These are phyloP conservation scores for Claviceps fusiformis DNA, from an alignment of 2,329 filamentous ascomycete species.

Conservation along the genomic window DNA sequence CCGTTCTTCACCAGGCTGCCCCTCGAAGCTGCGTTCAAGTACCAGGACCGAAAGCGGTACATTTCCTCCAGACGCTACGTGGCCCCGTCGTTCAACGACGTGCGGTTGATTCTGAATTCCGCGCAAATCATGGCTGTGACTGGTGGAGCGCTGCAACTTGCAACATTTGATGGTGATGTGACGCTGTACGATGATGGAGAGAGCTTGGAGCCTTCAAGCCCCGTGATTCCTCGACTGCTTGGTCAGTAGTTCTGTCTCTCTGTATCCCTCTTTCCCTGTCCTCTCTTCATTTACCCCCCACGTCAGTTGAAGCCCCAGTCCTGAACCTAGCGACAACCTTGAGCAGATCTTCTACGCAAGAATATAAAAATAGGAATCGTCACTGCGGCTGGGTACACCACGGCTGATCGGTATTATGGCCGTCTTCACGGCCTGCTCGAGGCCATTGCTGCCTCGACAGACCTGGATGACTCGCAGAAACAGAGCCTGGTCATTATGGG, in stretches of 20 bases:
- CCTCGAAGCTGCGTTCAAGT: constrained; percentile 79
- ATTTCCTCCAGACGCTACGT: constrained; percentile 91
- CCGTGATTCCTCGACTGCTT: constrained; percentile 55
- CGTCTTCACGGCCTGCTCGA: constrained; percentile 79
- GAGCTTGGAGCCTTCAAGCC: constrained; percentile 60
- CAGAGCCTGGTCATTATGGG: constrained; percentile 82
- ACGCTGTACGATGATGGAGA: constrained; percentile 89
- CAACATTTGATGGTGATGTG: constrained; percentile 96
- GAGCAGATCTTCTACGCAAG: constrained; percentile 53
- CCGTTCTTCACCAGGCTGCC: constrained; percentile 83
- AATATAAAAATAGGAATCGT: constrained; percentile 87
- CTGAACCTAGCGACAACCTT: neutral
- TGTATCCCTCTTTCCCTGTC: neutral
- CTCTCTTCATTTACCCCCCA: no score
- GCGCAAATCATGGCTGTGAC: constrained; percentile 90
- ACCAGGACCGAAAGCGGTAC: constrained; percentile 71
- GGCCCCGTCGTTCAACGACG: constrained; percentile 92
- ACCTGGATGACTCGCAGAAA: constrained; percentile 52
- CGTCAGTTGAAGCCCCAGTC: neutral
- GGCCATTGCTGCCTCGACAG: constrained; percentile 48
- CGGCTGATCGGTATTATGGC: constrained; percentile 72
- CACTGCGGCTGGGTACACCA: constrained; percentile 88
- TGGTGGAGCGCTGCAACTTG: constrained; percentile 61
- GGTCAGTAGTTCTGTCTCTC: constrained; percentile 18
- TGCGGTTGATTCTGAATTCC: constrained; percentile 84